Evolutionary conservation across 2,329 filamentous ascomycete genomes (phyloP), one percentile per base, ranked within the genome.

Genomic region (Cadophora sp.): DNA sequence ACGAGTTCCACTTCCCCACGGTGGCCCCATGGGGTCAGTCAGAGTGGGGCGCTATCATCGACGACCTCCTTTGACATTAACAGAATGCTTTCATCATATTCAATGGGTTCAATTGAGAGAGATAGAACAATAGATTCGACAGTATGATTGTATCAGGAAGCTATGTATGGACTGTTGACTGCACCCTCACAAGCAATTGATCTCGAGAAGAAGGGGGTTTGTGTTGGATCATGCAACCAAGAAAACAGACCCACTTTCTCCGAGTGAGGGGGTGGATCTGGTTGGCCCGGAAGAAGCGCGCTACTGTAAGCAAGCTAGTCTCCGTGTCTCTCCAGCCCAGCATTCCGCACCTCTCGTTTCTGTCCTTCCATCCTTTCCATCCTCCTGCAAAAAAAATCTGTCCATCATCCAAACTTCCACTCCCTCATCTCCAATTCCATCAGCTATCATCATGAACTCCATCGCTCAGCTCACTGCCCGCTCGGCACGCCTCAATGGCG

Each of bases 371-470:
- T 58, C 31, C 56, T 37, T 24, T 24, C 24, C 56, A n/a, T 59
- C 34, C 24, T 58, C 29, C 34, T 26, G 56, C 22, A 26, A 59
- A 59, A 43, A n/a, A 59, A 34, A 26, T 26, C 34, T 43, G 56
- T 43, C 29, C 43, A 62, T 51, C 56, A 64, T 34, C 58, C 56
- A 43, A 61, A 50, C 11, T 24, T 65, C 66, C 64, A 68, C 62
- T 69, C 56, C 26, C 64, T 61, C 64, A 70, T 69, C 64, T 61
- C 62, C 69, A 69, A 69, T 62, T 69, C 67, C 69, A 73, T 73
- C 71, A 71, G 26, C 68, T 68, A 65, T 71, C 72, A 74, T 70
- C 69, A 74, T 74, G 73, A 74, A 74, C 68, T 67, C 72, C 56
- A 72, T 74, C 68, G 64, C 71, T 34, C 71, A 73, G 58, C 62